phyloP scores from a whole-genome alignment of 495 filamentous ascomycete species.

The Patellaria atrata region DNA sequence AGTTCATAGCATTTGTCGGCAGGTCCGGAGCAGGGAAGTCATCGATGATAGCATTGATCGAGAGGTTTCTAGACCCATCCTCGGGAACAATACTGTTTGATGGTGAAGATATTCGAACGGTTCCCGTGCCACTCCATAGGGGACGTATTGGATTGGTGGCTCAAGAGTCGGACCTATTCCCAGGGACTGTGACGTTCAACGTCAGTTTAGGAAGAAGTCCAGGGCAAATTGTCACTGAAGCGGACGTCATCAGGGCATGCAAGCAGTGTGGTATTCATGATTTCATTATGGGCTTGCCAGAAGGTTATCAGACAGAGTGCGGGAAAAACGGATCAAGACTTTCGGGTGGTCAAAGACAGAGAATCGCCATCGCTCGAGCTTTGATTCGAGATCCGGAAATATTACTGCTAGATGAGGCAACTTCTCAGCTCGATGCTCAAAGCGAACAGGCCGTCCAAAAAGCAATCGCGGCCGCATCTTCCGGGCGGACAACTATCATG shows the following conservation, averaged over 20 bases:
- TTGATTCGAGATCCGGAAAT: conserved; percentile 21
- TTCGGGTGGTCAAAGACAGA: conserved; percentile 22
- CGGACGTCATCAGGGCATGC: conserved; percentile 11
- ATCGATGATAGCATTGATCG: conserved; percentile 39
- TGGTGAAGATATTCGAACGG: conserved; percentile 20
- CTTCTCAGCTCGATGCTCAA: conserved; percentile 17
- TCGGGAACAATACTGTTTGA: conserved; percentile 25
- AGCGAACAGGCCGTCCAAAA: conserved; percentile 15
- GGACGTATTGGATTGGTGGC: conserved; percentile 12
- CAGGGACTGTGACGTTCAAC: conserved; percentile 19
- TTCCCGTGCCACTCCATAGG: conserved; percentile 6
- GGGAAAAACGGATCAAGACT: conserved; percentile 14
- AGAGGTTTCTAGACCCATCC: conserved; percentile 38
- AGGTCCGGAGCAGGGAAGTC: conserved; percentile 43
- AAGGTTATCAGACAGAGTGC: conserved; percentile 28
- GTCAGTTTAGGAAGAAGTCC: conserved; percentile 14
- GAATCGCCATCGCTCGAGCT: conserved; percentile 23
- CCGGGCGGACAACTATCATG: conserved; percentile 17
- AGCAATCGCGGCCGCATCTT: conserved; percentile 9
- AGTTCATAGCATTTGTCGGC: conserved; percentile 40
- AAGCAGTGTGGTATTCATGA: conserved; percentile 19
- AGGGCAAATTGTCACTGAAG: conserved; percentile 4
- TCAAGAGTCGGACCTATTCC: conserved; percentile 22
- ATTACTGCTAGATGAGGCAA: conserved; percentile 22
- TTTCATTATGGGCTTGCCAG: conserved; percentile 29